Percentiles rank a stretch among this genome's conserved stretches.
phyloP scores from a whole-genome alignment of 139 green algal genomes.

The Pleodorina starrii region DNA sequence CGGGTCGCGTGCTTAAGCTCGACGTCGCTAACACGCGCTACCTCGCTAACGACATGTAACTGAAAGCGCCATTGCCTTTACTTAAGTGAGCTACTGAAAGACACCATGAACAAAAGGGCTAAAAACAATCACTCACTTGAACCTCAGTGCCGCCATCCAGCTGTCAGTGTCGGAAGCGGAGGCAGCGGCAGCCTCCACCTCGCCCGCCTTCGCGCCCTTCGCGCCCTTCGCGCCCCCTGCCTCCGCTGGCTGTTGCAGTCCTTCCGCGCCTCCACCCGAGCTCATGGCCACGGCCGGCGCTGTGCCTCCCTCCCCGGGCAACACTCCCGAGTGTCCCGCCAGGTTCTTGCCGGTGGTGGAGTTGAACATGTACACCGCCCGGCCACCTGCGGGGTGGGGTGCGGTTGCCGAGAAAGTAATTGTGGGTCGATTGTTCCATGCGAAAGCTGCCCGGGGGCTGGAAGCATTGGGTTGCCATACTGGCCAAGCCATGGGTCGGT shows the following conservation, averaged over 20 bases:
- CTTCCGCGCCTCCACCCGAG: background rate
- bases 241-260: no score
- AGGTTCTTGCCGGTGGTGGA: constrained; percentile 40
- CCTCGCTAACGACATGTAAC: no score
- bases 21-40: no score
- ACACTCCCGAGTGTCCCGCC: background rate
- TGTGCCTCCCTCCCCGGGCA: background rate
- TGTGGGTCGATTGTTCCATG: no score
- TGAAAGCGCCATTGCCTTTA: no score
- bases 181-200: background rate
- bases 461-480: no score
- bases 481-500: no score
- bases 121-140: constrained; percentile 23
- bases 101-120: no score
- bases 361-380: constrained; percentile 24
- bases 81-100: no score
- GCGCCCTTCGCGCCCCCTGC: background rate
- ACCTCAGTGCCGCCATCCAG: constrained; percentile 13
- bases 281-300: background rate
- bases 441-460: no score
- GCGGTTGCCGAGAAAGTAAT: background rate
- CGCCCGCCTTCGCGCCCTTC: background rate
- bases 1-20: no score
- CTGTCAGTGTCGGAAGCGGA: background rate
- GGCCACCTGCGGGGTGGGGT: background rate